phyloP scores from a whole-genome alignment of 1,139 yeast species.

The Debaryomycetaceae sp. region DNA sequence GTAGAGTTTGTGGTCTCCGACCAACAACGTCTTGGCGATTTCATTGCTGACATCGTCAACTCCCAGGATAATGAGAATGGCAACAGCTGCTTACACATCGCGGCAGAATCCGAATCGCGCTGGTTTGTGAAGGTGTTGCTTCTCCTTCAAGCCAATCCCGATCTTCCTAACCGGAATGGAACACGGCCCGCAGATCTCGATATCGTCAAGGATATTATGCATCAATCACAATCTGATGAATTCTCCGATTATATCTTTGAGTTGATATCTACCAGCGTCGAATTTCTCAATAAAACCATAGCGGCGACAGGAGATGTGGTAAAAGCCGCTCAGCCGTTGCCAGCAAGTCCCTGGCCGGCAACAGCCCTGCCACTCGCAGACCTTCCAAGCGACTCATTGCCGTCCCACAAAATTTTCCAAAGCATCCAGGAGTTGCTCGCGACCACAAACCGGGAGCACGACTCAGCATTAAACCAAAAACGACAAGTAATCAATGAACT shows the following conservation, averaged over 20 bases:
- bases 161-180: slow-evolving; percentile 72
- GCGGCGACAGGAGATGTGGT: slow-evolving; percentile 12
- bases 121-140: slow-evolving; percentile 72
- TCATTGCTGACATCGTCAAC: slow-evolving; percentile 59
- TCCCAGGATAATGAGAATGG: slow-evolving; percentile 69
- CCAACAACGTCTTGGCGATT: slow-evolving; percentile 45
- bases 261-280: slow-evolving; percentile 24
- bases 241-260: slow-evolving; percentile 21
- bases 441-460: slow-evolving; percentile 32
- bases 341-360: slow-evolving; percentile 3
- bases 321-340: slow-evolving; percentile 13
- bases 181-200: slow-evolving; percentile 83
- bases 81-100: slow-evolving; percentile 81
- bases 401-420: slow-evolving; percentile 25
- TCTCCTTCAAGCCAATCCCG: slow-evolving; percentile 80
- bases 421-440: slow-evolving; percentile 31
- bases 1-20: slow-evolving; percentile 66
- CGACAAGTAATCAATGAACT: slow-evolving; percentile 25
- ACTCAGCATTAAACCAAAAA: slow-evolving; percentile 25
- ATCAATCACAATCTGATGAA: slow-evolving; percentile 7
- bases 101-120: slow-evolving; percentile 78
- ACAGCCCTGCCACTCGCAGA: slow-evolving; percentile 3
- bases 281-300: slow-evolving; percentile 20
- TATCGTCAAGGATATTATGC: slow-evolving; percentile 26
- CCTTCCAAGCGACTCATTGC: slow-evolving; percentile 6